Base-by-base conservation (phyloP, 2,329 filamentous ascomycete species). In the Samsoniella hepiali region DNA sequence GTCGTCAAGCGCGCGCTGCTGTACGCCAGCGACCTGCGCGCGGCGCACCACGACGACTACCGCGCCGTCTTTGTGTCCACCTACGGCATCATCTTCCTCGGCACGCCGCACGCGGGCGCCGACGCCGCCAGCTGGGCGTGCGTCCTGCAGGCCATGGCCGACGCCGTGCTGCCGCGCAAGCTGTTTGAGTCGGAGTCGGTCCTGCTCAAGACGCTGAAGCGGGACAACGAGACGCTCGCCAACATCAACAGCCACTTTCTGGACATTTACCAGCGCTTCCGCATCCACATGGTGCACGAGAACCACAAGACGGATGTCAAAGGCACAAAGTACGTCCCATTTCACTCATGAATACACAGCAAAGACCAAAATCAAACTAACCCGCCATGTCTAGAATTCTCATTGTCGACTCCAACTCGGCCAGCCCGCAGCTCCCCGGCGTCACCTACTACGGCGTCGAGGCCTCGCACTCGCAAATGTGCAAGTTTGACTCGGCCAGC, bases 221-320 rank as follows among this genome's bases (percentile, higher is more conserved):
- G 81, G 58, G 87, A 92, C 70, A 92, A 88, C 64, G 90, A 92
- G 74, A 90, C 85, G 0, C 75, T 93, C 5, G 85, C 89, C 69
- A 88, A 88, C 65, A 91, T 93, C 73, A 92, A 91, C 72, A 84
- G 80, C 58, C 82, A 88, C 63, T 93, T 93, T 68, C 79, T 88
- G 22, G 87, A 91, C 58, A 86, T 92, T 34, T 87, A 90, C 66
- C 83, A 86, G 63, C 82, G 86, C 1, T 92, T 91, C 70, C 83
- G 86, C 67, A 86, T 93, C 58, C 89, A 90, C 69, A 91, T 92
- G 82, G 90, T 87, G 44, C 89, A 92, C 62, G 90, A 93, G 71
- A 88, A 87, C 53, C 85, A 88, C 68, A 88, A 88, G 65, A 91
- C 88, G 0, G 85, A 91, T 66, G 69, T 92, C 42, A 88, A 84